A percentile compares a stretch with the other conserved stretches of the same genome.
These are phyloP conservation scores for Pyrus betulifolia DNA, from an alignment of 306 rosid species.

Conservation along the genomic window DNA sequence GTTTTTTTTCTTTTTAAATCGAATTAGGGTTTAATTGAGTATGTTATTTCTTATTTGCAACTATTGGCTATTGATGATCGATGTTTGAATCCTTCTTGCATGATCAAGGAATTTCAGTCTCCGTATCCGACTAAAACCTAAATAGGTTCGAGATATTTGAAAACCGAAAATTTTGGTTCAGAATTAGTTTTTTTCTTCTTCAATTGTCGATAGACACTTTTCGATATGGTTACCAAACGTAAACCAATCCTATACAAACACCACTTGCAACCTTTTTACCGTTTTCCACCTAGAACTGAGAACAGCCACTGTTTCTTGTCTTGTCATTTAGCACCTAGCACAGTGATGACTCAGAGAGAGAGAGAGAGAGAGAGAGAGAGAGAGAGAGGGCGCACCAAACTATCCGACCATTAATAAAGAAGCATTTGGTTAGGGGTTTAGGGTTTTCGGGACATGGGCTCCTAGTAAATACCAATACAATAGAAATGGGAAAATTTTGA, in stretches of 20 bases:
- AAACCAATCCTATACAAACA: background rate
- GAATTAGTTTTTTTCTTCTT: too few species aligned
- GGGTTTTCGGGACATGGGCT: slow-evolving; percentile 45
- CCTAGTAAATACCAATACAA: slow-evolving; percentile 18
- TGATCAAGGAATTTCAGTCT: too few species aligned
- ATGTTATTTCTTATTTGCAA: too few species aligned
- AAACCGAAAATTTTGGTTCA: too few species aligned
- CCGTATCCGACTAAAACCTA: too few species aligned
- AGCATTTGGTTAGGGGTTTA: slow-evolving; percentile 43
- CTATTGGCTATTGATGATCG: too few species aligned
- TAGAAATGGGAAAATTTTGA: background rate
- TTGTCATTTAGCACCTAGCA: slow-evolving; percentile 62
- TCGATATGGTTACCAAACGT: too few species aligned
- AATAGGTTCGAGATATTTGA: too few species aligned
- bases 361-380: background rate
- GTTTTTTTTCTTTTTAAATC: too few species aligned
- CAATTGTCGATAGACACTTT: too few species aligned
- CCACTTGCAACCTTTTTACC: slow-evolving; percentile 27
- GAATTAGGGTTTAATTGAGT: too few species aligned
- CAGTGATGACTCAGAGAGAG: slow-evolving; percentile 2
- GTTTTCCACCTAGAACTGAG: slow-evolving; percentile 51
- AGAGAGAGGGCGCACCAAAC: slow-evolving; percentile 23
- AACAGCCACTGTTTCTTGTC: slow-evolving; percentile 55
- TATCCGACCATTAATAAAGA: slow-evolving; percentile 26
- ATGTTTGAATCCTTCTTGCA: too few species aligned